These are phyloP conservation scores for Hypoxylon intermedium DNA, from an alignment of 495 filamentous ascomycete species.

Conservation along the genomic window DNA sequence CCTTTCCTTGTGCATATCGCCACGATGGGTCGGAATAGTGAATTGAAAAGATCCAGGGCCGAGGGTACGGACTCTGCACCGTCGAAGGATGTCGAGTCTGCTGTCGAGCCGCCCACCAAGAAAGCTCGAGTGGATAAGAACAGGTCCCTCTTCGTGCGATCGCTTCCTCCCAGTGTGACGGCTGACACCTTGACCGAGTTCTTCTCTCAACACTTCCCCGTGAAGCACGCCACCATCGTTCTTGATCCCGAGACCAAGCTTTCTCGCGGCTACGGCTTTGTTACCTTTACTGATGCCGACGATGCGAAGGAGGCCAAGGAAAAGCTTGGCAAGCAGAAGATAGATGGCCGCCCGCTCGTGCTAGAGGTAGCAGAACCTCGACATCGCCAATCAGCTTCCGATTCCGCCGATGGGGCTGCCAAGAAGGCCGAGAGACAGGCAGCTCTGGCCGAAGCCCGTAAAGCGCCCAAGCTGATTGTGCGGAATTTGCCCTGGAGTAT, in stretches of 20 bases:
- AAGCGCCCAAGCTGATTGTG: conserved; percentile 86
- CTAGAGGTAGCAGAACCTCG: conserved; percentile 88
- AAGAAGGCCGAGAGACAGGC: conserved; percentile 66
- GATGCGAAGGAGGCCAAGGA: conserved; percentile 82
- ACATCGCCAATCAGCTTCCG: conserved; percentile 67
- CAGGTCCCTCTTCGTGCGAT: conserved; percentile 87
- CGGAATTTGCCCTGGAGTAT: conserved; percentile 97
- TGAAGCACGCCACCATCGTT: conserved; percentile 93
- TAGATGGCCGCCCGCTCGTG: conserved; percentile 80
- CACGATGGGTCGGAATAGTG: conserved; percentile 45
- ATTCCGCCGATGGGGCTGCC: conserved; percentile 45
- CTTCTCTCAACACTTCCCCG: conserved; percentile 91
- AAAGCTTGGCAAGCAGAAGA: conserved; percentile 73
- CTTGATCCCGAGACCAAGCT: conserved; percentile 79
- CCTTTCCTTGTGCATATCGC: not conserved
- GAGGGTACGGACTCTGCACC: conserved; percentile 34
- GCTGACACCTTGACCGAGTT: conserved; percentile 80
- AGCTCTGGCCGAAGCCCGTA: conserved; percentile 59
- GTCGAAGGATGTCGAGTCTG: conserved; percentile 23
- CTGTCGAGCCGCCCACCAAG: conserved; percentile 47
- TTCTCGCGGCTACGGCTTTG: conserved; percentile 93
- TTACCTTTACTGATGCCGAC: conserved; percentile 91
- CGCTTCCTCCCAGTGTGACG: conserved; percentile 78
- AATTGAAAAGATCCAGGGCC: conserved; percentile 44
- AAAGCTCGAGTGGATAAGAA: conserved; percentile 57